Conservation (phyloP, 2,329 filamentous ascomycete genomes). For the Curvularia hawaiiensis region DNA sequence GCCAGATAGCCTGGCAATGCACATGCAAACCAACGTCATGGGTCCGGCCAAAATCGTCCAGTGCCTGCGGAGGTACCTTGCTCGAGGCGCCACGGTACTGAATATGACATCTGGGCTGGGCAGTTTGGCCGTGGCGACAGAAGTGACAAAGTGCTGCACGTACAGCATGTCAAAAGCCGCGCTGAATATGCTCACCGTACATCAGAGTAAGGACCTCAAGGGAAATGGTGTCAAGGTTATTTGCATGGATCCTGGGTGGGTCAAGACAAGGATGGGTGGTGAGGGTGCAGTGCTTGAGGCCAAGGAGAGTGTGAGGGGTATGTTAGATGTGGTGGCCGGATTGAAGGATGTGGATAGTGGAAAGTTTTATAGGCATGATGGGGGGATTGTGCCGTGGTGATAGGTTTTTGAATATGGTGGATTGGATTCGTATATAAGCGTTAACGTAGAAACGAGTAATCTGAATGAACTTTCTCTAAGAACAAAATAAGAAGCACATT, state of each 20-base stretch:
- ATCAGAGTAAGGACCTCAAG: slow-evolving; percentile 49
- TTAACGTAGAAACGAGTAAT: no score
- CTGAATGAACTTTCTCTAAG: no score
- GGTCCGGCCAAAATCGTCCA: slow-evolving; percentile 55
- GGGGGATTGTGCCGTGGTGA: slow-evolving; percentile 44
- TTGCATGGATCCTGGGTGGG: slow-evolving; percentile 54
- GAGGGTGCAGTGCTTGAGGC: slow-evolving; percentile 48
- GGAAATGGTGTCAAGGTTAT: slow-evolving; percentile 38
- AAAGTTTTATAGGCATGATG: slow-evolving; percentile 47
- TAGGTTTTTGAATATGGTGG: neutral
- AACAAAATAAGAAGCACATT: no score
- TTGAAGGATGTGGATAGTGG: slow-evolving; percentile 44
- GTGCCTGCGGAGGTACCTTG: slow-evolving; percentile 42
- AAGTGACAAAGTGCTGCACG: slow-evolving; percentile 44
- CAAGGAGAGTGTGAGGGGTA: slow-evolving; percentile 46
- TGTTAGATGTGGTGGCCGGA: slow-evolving; percentile 44
- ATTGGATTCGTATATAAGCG: neutral
- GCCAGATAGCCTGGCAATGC: slow-evolving; percentile 44
- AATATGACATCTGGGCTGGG: slow-evolving; percentile 46
- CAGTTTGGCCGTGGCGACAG: slow-evolving; percentile 36
- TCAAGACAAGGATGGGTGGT: slow-evolving; percentile 53
- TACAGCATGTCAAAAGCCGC: slow-evolving; percentile 53
- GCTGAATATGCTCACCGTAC: slow-evolving; percentile 52
- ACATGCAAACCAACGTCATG: slow-evolving; percentile 54
- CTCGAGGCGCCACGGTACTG: slow-evolving; percentile 38